A percentile compares a stretch with the other conserved stretches of the same genome.
phyloP scores from a whole-genome alignment of 192 early-diverging fungal genomes.

The Linnemannia zychae region DNA sequence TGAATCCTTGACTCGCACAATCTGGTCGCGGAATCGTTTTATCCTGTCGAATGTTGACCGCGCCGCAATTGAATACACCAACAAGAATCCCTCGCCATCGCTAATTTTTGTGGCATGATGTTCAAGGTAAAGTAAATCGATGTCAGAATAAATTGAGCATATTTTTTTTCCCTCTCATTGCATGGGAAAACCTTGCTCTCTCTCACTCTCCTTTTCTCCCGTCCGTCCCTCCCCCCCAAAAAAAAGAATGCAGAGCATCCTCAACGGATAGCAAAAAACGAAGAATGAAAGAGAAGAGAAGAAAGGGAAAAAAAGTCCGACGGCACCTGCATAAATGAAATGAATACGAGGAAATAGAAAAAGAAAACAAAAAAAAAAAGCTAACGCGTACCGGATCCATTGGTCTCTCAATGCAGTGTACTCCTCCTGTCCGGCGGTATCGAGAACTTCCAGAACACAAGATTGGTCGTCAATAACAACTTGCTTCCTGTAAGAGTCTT shows the following conservation, averaged over 20 bases:
- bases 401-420: slow-evolving; percentile 87
- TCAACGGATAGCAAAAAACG: background rate
- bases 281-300: background rate
- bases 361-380: background rate
- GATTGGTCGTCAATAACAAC: slow-evolving; percentile 97
- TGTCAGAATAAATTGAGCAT: background rate
- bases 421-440: slow-evolving; percentile 94
- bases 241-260: background rate
- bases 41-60: slow-evolving; percentile 91
- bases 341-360: background rate
- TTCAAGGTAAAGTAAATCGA: background rate
- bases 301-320: slow-evolving; percentile 15
- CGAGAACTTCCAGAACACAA: slow-evolving; percentile 97
- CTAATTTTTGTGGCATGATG: slow-evolving; percentile 19
- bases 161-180: background rate
- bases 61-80: slow-evolving; percentile 93
- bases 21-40: slow-evolving; percentile 89
- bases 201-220: background rate
- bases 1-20: slow-evolving; percentile 91
- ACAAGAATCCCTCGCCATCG: slow-evolving; percentile 89
- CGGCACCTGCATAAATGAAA: background rate
- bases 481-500: slow-evolving; percentile 98
- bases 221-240: background rate
- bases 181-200: background rate
- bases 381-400: slow-evolving; percentile 75